These are phyloP conservation scores for Xylaria flabelliformis DNA, from an alignment of 495 filamentous ascomycete species.

Conservation along the genomic window DNA sequence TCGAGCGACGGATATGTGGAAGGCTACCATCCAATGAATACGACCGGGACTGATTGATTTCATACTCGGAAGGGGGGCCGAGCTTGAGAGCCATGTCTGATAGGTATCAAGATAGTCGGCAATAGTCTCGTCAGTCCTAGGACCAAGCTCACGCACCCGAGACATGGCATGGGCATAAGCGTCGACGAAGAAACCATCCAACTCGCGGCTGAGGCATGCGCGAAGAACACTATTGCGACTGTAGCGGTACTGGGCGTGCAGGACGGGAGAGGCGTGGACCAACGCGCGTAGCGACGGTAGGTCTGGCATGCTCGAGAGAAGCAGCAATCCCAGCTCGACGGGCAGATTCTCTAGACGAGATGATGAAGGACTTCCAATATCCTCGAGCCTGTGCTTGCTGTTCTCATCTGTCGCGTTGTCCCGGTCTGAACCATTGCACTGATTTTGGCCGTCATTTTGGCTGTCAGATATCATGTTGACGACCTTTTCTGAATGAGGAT, in stretches of 20 bases:
- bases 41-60: background rate
- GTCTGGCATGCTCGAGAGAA: background rate
- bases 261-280: background rate
- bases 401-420: background rate
- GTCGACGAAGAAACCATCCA: background rate
- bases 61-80: background rate
- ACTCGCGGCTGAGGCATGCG: background rate
- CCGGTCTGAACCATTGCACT: background rate
- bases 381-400: background rate
- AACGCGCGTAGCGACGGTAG: background rate
- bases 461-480: background rate
- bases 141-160: background rate
- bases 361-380: background rate
- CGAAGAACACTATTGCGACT: background rate
- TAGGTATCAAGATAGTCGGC: background rate
- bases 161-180: background rate
- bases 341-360: background rate
- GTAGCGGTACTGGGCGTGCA: background rate
- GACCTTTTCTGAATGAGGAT: background rate
- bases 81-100: background rate
- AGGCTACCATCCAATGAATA: constrained; percentile 3
- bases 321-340: background rate
- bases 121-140: background rate
- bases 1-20: background rate
- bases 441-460: background rate